Percentiles rank a stretch among this genome's conserved stretches.
Conservation (phyloP, 2,329 filamentous ascomycete genomes). For the Anthostomella pinea region DNA sequence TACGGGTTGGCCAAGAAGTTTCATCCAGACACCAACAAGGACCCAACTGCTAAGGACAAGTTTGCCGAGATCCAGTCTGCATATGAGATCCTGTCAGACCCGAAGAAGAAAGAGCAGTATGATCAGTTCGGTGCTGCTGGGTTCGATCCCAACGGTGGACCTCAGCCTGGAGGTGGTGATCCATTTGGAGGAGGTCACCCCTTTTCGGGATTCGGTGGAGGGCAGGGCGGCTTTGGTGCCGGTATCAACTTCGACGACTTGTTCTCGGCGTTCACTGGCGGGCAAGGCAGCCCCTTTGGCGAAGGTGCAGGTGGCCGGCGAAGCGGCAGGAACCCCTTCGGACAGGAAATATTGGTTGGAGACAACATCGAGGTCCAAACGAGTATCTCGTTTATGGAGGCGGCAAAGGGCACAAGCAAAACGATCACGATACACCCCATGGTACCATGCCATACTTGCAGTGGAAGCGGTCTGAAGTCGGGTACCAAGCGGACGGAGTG, state of each 20-base stretch:
- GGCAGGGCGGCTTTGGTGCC: conserved; percentile 67
- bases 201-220: conserved; percentile 49
- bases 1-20: conserved; percentile 97
- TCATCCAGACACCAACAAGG: conserved; percentile 98
- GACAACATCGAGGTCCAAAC: conserved; percentile 95
- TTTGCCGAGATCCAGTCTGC: conserved; percentile 91
- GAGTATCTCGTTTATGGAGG: conserved; percentile 92
- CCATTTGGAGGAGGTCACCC: conserved; percentile 60
- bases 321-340: conserved; percentile 65
- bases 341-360: conserved; percentile 79
- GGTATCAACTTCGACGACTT: conserved; percentile 97
- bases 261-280: conserved; percentile 77
- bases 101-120: conserved; percentile 88
- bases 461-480: conserved; percentile 78
- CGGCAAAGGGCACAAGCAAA: conserved; percentile 85
- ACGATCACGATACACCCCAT: conserved; percentile 84
- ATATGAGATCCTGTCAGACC: conserved; percentile 90
- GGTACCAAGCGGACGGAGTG: conserved; percentile 73
- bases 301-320: conserved; percentile 52
- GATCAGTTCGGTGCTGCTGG: conserved; percentile 87
- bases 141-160: conserved; percentile 73
- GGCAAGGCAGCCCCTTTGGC: conserved; percentile 53
- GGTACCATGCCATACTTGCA: conserved; percentile 77
- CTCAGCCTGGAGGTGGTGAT: conserved; percentile 50
- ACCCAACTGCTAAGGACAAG: conserved; percentile 86